phyloP scores from a whole-genome alignment of 345 rosid genomes.

The Viola odorata region DNA sequence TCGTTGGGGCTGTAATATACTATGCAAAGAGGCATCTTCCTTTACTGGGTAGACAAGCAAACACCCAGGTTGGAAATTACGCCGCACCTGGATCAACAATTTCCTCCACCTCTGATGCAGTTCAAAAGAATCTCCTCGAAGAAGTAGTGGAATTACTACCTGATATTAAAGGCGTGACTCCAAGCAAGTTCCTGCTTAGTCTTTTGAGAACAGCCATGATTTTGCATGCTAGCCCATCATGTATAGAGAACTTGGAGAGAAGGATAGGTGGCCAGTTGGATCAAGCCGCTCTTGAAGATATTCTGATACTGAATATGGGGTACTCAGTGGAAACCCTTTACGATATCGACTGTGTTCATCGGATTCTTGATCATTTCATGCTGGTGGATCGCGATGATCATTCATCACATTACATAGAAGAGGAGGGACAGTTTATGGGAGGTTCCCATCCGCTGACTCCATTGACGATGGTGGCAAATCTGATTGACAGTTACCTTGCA shows the following conservation, averaged over 20 bases:
- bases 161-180: conserved; percentile 38
- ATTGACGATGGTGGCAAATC: conserved; percentile 60
- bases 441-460: conserved; percentile 50
- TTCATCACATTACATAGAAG: conserved; percentile 28
- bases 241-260: conserved; percentile 65
- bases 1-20: conserved; percentile 59
- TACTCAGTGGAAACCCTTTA: conserved; percentile 73
- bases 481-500: conserved; percentile 77
- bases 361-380: conserved; percentile 82
- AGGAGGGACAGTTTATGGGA: conserved; percentile 48
- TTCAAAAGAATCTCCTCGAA: conserved; percentile 64
- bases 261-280: conserved; percentile 65
- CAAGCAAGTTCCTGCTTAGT: conserved; percentile 70
- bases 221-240: conserved; percentile 43
- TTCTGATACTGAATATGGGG: conserved; percentile 69
- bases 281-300: conserved; percentile 70
- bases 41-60: conserved; percentile 46
- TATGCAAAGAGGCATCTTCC: conserved; percentile 73
- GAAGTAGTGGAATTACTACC: conserved; percentile 72
- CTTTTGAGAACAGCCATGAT: conserved; percentile 75
- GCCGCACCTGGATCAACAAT: conserved; percentile 24
- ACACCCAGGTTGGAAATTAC: conserved; percentile 23
- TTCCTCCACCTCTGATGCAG: conserved; percentile 30
- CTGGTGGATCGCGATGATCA: conserved; percentile 31
- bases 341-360: conserved; percentile 70